Evolutionary conservation across 352 stramenopile genomes (phyloP), one percentile per base, ranked within the genome.

Genomic region (Globisporangium lucens): DNA sequence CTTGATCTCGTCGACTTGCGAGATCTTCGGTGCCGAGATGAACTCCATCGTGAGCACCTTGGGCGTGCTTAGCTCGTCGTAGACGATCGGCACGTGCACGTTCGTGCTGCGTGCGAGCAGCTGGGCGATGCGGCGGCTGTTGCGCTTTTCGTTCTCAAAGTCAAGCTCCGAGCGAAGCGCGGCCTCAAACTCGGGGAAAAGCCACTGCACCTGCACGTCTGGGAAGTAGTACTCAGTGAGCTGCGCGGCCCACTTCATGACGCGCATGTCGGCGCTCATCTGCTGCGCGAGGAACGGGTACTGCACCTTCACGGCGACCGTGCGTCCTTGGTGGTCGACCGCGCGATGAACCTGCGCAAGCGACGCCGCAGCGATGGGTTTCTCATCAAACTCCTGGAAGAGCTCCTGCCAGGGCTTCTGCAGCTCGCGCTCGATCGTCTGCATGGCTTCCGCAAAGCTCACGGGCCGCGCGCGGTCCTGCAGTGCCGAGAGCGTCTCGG

Each of bases 31-130:
- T 4, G 96, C 97, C 62, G 93, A 76, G 69, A 99, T 98, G 74
- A 98, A 99, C 73, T 97, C 89, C 97, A 99, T 99, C 13, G 90
- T 98, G 20, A 99, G 81, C 55, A 99, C 86, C 46, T 91, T 75
- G 56, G 84, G 77, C n/a, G 88, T 87, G 46, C 94, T 98, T 43
- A 95, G 77, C 10, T 97, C 75, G 62, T 93, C 87, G 73, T 90
- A 91, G 29, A 95, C 85, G 13, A 85, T 71, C 0, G 96, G 97
- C 12, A 99, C 89, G 43, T 81, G 88, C 36, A 89, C 91, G 55
- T 63, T 68, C 8, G 49, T 35, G 59, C 87, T 87, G 70, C 82
- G 72, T 55, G 77, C 74, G 2, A 97, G 73, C n/a, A 81, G 83
- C 17, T 66, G 52, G 13, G 78, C 75, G 63, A 93, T 89, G 15